Conservation (phyloP, 306 rosid genomes). For the Pyrus betulifolia region DNA sequence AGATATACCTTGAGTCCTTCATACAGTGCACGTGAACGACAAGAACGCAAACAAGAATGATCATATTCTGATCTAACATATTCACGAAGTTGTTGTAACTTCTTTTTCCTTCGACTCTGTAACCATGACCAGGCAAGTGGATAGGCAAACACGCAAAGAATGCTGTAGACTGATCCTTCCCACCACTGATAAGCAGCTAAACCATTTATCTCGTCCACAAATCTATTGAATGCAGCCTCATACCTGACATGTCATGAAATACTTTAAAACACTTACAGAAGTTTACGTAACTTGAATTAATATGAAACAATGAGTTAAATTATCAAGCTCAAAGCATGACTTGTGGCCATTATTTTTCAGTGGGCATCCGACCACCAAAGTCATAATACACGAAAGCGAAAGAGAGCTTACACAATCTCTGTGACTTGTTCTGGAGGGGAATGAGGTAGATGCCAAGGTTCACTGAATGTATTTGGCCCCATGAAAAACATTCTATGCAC, state of each 20-base stretch:
- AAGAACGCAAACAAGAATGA: constrained; percentile 47
- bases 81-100: constrained; percentile 41
- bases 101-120: constrained; percentile 34
- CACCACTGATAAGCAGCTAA: constrained; percentile 45
- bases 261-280: not conserved
- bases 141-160: constrained; percentile 32
- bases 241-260: constrained; percentile 27
- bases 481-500: constrained; percentile 49
- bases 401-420: constrained; percentile 35
- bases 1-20: constrained; percentile 44
- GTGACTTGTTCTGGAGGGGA: constrained; percentile 47
- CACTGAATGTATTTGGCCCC: constrained; percentile 46
- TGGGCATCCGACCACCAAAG: not conserved
- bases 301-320: not conserved
- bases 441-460: constrained; percentile 47
- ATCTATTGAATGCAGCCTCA: constrained; percentile 49
- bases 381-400: not conserved
- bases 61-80: constrained; percentile 49
- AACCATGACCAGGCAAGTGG: constrained; percentile 53
- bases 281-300: not conserved
- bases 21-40: constrained; percentile 48
- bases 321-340: not conserved
- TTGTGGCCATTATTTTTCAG: not conserved
- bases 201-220: constrained; percentile 42
- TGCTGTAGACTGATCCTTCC: constrained; percentile 47